Base-by-base conservation (phyloP, 2,329 filamentous ascomycete species). In the Cladobotryum protrusum region DNA sequence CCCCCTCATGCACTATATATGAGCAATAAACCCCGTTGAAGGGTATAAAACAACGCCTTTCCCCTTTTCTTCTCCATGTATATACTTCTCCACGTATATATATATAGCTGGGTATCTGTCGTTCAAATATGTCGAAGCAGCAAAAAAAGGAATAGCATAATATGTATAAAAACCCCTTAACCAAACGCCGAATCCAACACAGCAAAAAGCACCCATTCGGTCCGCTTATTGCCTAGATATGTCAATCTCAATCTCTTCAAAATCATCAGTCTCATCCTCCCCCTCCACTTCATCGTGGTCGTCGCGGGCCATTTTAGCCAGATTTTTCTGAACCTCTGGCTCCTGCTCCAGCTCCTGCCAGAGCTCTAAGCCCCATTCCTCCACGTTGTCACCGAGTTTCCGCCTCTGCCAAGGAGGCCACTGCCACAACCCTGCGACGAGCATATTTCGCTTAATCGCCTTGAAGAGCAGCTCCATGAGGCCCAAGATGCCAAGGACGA, bases 401-500 rank as follows among this genome's bases (percentile, higher is more conserved):
- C 51, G 65, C 59, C 52, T 58, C 41, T 62, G 60, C 72, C 72
- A 75, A 0, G 67, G 71, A 1, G 69, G 70, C 72, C 70, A 74
- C 35, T 65, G 67, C 75, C 76, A 79, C 3, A 73, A 52, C 0
- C 75, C 74, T 1, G 66, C 58, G 1, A 77, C 59, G 17, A 77
- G 65, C 39, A 81, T 53, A 34, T 69, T 69, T 2, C 74, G 70
- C 57, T 75, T 75, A 8, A 68, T 52, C 1, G 71, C 66, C 53
- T 74, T 79, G 53, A 84, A 77, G 2, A 77, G 74, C 6, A 89
- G 66, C 59, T 95, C 88, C 39, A 89, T 73, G 12, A 82, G 65
- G 12, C 84, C 71, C 4, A 87, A 76, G 0, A 80, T 66, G 8
- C 73, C 67, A 0, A 90, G 66, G 3, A 83, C 79, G 20, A 87